Evolutionary conservation across 2,329 filamentous ascomycete species (phyloP).

Genomic region (Zopfia rhizophila): DNA sequence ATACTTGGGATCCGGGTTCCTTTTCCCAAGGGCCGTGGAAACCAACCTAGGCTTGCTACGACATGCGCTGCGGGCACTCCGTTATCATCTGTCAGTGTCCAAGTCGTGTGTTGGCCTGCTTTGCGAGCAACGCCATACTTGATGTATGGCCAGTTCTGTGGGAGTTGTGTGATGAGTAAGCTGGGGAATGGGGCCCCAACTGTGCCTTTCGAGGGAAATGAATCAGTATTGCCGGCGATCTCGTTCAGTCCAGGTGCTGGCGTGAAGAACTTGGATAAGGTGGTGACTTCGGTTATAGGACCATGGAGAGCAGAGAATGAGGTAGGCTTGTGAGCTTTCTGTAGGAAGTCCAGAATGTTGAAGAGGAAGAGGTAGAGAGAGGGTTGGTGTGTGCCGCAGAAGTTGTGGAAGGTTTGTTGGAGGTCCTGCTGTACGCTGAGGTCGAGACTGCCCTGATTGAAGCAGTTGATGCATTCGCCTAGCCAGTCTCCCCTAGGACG

Average conservation of each 20-base stretch:
- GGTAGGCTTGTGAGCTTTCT: not conserved
- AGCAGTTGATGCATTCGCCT: too few relatives aligned
- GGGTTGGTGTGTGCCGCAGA: not conserved
- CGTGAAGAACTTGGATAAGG: too few relatives aligned
- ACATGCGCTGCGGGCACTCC: conserved; percentile 10
- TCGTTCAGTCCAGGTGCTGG: too few relatives aligned
- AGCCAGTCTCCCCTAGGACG: too few relatives aligned
- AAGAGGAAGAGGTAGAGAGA: too few relatives aligned
- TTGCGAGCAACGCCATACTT: not conserved
- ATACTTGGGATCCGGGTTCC: too few relatives aligned
- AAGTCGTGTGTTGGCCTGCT: not conserved
- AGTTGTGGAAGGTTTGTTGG: not conserved
- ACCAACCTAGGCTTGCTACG: conserved; percentile 12
- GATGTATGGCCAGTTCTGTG: not conserved
- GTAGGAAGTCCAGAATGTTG: conserved; percentile 19
- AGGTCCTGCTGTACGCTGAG: too few relatives aligned
- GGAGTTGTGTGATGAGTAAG: not conserved
- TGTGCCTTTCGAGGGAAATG: too few relatives aligned
- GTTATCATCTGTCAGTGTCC: conserved; percentile 4
- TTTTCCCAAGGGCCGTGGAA: conserved; percentile 11
- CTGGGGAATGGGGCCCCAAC: not conserved
- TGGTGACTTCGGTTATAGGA: too few relatives aligned
- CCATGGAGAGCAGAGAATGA: too few relatives aligned
- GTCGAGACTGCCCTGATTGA: too few relatives aligned
- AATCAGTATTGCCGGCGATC: too few relatives aligned